Conservation (phyloP, 2,329 filamentous ascomycete species). For the Cercospora sp. region DNA sequence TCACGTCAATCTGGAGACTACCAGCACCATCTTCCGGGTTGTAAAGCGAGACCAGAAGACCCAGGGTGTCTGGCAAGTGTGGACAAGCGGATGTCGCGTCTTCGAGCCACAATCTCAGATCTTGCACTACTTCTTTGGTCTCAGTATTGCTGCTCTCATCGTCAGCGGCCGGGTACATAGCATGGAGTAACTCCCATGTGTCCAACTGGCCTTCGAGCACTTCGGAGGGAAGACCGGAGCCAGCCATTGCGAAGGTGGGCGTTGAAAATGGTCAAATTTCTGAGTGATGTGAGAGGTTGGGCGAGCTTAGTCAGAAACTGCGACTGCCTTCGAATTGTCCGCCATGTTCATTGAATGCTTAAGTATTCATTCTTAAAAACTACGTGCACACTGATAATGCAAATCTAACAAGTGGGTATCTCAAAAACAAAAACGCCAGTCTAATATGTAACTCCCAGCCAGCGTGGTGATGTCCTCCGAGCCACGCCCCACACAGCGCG, state of each 20-base stretch:
- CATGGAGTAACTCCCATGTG: conserved; percentile 52
- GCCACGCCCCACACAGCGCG: background rate
- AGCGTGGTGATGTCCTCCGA: background rate
- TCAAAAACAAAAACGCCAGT: conserved; percentile 7
- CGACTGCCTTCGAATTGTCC: background rate
- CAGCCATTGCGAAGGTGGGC: conserved; percentile 9
- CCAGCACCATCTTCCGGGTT: background rate
- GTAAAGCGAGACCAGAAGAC: background rate
- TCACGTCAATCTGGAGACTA: conserved; percentile 6
- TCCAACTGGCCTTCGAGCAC: conserved; percentile 23
- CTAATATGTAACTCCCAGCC: background rate
- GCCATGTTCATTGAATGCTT: background rate
- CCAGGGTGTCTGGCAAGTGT: conserved; percentile 9
- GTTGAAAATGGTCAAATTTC: background rate
- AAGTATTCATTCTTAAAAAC: background rate
- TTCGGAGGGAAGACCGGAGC: conserved; percentile 6
- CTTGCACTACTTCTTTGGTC: conserved; percentile 10
- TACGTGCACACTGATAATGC: background rate
- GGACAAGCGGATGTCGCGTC: background rate
- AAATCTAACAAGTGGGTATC: conserved; percentile 9
- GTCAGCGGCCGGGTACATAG: conserved; percentile 53
- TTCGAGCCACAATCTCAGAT: conserved; percentile 24
- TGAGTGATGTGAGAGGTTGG: background rate
- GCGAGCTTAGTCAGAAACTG: background rate
- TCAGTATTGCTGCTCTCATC: conserved; percentile 19